Evolutionary conservation across 768 basidiomycete species (phyloP), one percentile per base, ranked within the genome.

Genomic region (Lentinula detonsa): DNA sequence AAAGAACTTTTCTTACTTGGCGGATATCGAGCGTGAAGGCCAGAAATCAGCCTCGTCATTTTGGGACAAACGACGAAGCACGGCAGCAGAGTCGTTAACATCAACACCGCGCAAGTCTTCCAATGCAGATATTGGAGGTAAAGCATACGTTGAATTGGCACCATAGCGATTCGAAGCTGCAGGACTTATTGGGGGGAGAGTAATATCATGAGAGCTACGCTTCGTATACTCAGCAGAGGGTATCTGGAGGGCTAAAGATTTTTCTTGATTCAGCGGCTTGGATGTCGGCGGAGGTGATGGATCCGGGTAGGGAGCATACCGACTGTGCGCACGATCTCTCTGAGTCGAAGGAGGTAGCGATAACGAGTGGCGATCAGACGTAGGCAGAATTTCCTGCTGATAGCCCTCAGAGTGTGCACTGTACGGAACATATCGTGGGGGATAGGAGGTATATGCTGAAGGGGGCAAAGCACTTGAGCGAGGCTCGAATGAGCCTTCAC

Each of bases 71-170:
- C 89, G 79, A 58, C 84, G 75, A 51, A 91, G 71, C 6, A 91
- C 88, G 5, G 86, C 83, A 4, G 85, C 83, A 0, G 87, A 84
- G 67, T 89, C 86, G 40, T 76, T 77, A 61, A 62, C 76, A 70
- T 66, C 73, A 21, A 81, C 72, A 2, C 84, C 83, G 8, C 85
- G 77, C 53, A 85, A 69, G 62, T 84, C 83, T 69, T 89, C 88
- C 65, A 91, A 72, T 0, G 86, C 83, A 6, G 87, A 85, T 60
- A 89, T 88, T 0, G 87, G 86, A 1, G 87, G 88, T 3, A 89
- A 68, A 1, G 85, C 82, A 62, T 85, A 86, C 1, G 76, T 72
- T 1, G 28, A 5, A 21, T 16, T 35, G 50, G 48, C 5, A 10
- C 21, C 34, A 39, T 35, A 2, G 28, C 21, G 35, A 15, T 48